Evolutionary conservation across 495 filamentous ascomycete species (phyloP), one percentile per base, ranked within the genome.

Genomic region (Wilcoxina mikolae): DNA sequence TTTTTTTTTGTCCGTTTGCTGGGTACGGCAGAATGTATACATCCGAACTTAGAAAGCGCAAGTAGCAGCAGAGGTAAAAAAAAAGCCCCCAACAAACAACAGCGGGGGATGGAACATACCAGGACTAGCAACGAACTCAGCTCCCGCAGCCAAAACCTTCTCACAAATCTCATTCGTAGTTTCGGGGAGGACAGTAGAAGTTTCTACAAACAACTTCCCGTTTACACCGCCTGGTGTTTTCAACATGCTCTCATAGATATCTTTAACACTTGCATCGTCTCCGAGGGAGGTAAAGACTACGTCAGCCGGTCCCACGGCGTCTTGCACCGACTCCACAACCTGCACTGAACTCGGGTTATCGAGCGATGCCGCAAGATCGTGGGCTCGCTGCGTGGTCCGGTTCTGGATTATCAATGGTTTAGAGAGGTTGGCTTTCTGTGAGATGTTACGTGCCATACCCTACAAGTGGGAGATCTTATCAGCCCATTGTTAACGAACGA

Each of bases 391-490:
- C 31, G 67, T 68, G 9, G 81, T 86, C 58, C 88, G 84, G 72
- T 94, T 95, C 74, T 78, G 87, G 57, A 94, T 68, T 23, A 86
- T 74, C 0, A 94, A 63, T 1, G 86, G 82, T 42, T 76, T 71
- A 9, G 77, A 71, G 31, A 89, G 78, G 44, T 77, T 73, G 29
- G 78, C 87, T 65, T 93, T 94, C 59, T 78, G 68, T 15, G 82
- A 80, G 27, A 95, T 70, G 68, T 94, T 95, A 64, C 80, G 82
- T 68, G 72, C 74, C 86, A 94, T 94, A 54, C 85, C 87, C 84
- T 91, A 67, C 3, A 50, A 24, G 41, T 38, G 12, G 35, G 12
- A 51, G 54, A 66, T 60, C 62, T 29, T 33, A 28, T 27, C 54
- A 35, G 31, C 31, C 5, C 15, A 5, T 15, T 5, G 5, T 5